Conservation (phyloP, 192 early-diverging fungal species). For the Powellomyces hirtus region DNA sequence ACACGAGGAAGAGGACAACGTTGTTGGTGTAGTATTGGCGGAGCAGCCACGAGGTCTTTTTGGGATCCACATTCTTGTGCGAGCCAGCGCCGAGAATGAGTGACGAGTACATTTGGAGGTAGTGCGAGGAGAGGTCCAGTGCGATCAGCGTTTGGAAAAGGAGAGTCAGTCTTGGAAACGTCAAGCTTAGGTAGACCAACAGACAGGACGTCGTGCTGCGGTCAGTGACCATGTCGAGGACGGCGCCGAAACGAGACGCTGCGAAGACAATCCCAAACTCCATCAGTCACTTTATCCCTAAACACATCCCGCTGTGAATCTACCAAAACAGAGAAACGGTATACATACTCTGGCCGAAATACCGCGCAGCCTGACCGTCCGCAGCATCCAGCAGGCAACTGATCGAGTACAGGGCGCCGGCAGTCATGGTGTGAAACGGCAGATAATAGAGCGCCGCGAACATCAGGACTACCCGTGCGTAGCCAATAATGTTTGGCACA, state of each 20-base stretch:
- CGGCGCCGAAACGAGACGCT: slow-evolving; percentile 87
- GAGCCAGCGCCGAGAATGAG: slow-evolving; percentile 78
- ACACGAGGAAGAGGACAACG: slow-evolving; percentile 86
- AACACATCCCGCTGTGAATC: too few species aligned
- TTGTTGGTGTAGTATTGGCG: slow-evolving; percentile 91
- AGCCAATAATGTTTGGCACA: slow-evolving; percentile 84
- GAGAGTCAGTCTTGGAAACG: slow-evolving; percentile 69
- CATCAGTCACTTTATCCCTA: too few species aligned
- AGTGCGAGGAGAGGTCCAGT: slow-evolving; percentile 94
- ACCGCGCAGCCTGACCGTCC: slow-evolving; percentile 93
- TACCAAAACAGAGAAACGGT: not conserved
- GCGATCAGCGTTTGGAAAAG: slow-evolving; percentile 88
- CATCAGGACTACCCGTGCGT: slow-evolving; percentile 79
- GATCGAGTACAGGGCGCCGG: slow-evolving; percentile 76
- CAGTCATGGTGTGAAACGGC: slow-evolving; percentile 60
- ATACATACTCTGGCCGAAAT: slow-evolving; percentile 80
- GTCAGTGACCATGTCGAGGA: slow-evolving; percentile 99
- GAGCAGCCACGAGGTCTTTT: slow-evolving; percentile 70
- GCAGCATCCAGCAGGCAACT: slow-evolving; percentile 93
- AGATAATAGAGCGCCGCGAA: slow-evolving; percentile 74
- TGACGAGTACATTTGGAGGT: slow-evolving; percentile 98
- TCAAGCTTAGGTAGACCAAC: slow-evolving; percentile 73
- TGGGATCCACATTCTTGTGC: slow-evolving; percentile 84
- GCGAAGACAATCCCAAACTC: too few species aligned
- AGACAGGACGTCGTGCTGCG: slow-evolving; percentile 89